phyloP scores from a whole-genome alignment of 768 basidiomycete genomes.

The Cystobasidiopsis lactophilus region DNA sequence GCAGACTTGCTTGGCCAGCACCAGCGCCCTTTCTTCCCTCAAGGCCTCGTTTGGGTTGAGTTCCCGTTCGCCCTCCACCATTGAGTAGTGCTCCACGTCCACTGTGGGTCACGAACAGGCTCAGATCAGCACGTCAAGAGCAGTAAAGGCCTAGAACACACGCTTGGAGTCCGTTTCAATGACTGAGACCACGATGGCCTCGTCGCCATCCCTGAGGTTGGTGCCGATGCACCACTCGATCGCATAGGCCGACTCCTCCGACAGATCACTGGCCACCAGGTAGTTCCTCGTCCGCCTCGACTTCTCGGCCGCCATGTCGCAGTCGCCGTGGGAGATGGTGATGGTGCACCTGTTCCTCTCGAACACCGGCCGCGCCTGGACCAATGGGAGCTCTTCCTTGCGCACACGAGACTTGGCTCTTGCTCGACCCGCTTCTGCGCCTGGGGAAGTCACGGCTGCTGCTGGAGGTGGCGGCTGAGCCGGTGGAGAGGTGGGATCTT shows the following conservation, averaged over 20 bases:
- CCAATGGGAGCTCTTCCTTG: background rate
- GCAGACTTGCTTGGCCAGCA: constrained; percentile 71
- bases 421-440: background rate
- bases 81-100: background rate
- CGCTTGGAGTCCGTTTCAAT: constrained; percentile 81
- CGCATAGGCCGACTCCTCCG: constrained; percentile 81
- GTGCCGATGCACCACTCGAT: constrained; percentile 95
- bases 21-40: constrained; percentile 73
- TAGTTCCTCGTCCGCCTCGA: constrained; percentile 44
- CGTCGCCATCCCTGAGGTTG: constrained; percentile 80
- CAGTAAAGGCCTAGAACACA: constrained; percentile 25
- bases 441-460: background rate
- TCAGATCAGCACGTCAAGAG: no score
- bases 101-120: constrained; percentile 8
- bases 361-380: constrained; percentile 42
- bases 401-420: background rate
- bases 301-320: constrained; percentile 6
- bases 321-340: constrained; percentile 47
- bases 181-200: constrained; percentile 64
- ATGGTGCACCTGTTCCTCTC: constrained; percentile 84
- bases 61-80: no score
- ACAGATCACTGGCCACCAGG: constrained; percentile 80
- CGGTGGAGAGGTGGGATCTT: background rate
- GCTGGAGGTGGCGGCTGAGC: no score
- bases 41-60: constrained; percentile 21